Evolutionary conservation across 495 filamentous ascomycete genomes (phyloP), one percentile per base, ranked within the genome.

Genomic region (Durotheca rogersii): DNA sequence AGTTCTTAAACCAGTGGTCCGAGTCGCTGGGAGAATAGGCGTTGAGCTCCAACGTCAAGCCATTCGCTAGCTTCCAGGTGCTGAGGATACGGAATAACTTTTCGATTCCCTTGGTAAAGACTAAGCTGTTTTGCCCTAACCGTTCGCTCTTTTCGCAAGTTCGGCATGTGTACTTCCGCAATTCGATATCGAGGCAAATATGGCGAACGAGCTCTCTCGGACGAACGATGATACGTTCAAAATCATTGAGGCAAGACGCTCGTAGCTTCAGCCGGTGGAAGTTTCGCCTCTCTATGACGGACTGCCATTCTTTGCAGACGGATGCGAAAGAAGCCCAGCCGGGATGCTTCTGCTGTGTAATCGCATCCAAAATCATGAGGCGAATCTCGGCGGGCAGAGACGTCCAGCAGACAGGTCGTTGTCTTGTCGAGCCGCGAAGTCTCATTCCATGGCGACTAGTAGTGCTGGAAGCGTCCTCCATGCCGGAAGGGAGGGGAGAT

Each of bases 161-260:
- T 32, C 7, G 7, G 38, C 50, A 65, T 3, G 47, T 37, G 55
- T 62, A 58, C 39, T 27, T 19, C 40, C 32, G 41, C 12, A 61
- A 51, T 48, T 54, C 53, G 20, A 64, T 29, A 21, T 58, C 41
- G 17, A 61, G 46, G 25, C 31, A 54, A 47, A 65, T 58, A 27
- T 56, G 43, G 9, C 46, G 53, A 47, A 64, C 31, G 36, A 61
- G 44, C 20, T 36, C 36, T 43, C 57, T 51, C 41, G 33, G 58
- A 25, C 40, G 33, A 41, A 45, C 20, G 27, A 49, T 42, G 27
- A 49, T 42, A 37, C 27, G 29, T 43, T 56, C 45, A 39, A 65
- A 53, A 36, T 47, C 45, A 9, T 60, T 45, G 30, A 65, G 62
- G 45, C 59, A 62, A 36, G 55, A 43, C 19, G 17, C 31, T 37